Base-by-base conservation (phyloP, 805 yeast genomes). In the Yamadazyma akitaensis region DNA sequence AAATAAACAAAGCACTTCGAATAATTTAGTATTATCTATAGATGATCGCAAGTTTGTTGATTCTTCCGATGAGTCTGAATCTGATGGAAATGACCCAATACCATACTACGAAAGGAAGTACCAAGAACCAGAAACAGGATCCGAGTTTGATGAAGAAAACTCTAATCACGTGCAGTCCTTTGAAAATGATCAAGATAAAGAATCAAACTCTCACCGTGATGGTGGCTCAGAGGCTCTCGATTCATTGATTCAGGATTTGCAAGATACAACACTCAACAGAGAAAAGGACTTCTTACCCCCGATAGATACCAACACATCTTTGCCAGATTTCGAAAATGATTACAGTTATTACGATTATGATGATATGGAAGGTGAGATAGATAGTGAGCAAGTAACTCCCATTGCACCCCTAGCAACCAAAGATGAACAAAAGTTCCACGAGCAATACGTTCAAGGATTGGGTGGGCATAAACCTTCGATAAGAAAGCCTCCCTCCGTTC, bases 171-270 rank as follows among this genome's bases (percentile, higher is more conserved):
- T 12, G 7, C 16, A 3, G 9, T 25, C 28, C 16, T 14, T 35
- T 5, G 38, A 19, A 8, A 31, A 35, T 13, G 24, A 28, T 5
- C 21, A 26, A 21, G 24, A n/a, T 4, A 45, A 40, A 12, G 50
- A 35, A 7, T n/a, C 26, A 25, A 21, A 12, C 17, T 17, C 26
- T 7, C 26, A 17, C 17, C 35, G 37, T 39, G 49, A 42, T 42
- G 35, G 34, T 30, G 44, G 25, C 12, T 19, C 18, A 9, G 67
- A 60, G 33, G 66, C 68, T 5, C 53, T 71, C 26, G 75, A 70
- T 46, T 59, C 68, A 5, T 53, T 71, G n/a, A 70, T 71, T 14
- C 56, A 62, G 44, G 74, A 71, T 48, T 54, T 71, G 24, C 59
- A 61, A 41, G 59, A 57, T 46, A 18, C 33, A 10, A 32, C 11